Base-by-base conservation (phyloP, 1,284 basidiomycete genomes). In the Cystobasidium sp. region DNA sequence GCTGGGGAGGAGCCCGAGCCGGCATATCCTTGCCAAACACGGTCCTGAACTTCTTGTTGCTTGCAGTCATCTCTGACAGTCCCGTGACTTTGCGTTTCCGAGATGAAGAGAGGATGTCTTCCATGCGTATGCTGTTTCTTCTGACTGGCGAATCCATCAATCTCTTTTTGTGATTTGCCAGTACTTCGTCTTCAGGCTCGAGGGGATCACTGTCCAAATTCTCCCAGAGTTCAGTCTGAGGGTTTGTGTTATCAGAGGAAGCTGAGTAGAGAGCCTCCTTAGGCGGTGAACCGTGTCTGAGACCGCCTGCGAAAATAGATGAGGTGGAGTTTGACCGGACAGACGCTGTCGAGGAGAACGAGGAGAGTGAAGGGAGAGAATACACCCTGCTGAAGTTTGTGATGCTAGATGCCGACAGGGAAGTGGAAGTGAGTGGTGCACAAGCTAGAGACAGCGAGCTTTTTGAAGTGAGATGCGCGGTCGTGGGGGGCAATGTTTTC, bases 121-220 rank as follows among this genome's bases (percentile, higher is more conserved):
- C 69, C 69, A 71, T 71, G 20, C 46, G 37, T 10, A 71, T 22
- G 10, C 41, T 53, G 4, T 43, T 43, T 53, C 69, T n/a, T 51
- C 58, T 49, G 12, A 71, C 51, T 18, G 69, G 69, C 31, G 69
- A 71, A 41, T 51, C 46, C 24, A 52, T 14, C 37, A 55, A 22
- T 66, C 64, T 66, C n/a, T 37, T 51, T 20, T 51, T 51, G 9
- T 43, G 51, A 53, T 51, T 52, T n/a, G 43, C 24, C 18, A 55
- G 41, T 8, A 66, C 41, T 31, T 66, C 66, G 24, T 70, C 68
- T 52, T 73, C 70, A 16, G 70, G 70, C 20, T 73, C 70, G n/a
- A 73, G n/a, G 9, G 70, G 70, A 59, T 73, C 70, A 3, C 43
- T 51, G 12, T 73, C 62, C 14, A 73, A 41, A 18, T 65, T 66